Conservation (phyloP, 768 basidiomycete genomes). For the Lenzites betulinus region DNA sequence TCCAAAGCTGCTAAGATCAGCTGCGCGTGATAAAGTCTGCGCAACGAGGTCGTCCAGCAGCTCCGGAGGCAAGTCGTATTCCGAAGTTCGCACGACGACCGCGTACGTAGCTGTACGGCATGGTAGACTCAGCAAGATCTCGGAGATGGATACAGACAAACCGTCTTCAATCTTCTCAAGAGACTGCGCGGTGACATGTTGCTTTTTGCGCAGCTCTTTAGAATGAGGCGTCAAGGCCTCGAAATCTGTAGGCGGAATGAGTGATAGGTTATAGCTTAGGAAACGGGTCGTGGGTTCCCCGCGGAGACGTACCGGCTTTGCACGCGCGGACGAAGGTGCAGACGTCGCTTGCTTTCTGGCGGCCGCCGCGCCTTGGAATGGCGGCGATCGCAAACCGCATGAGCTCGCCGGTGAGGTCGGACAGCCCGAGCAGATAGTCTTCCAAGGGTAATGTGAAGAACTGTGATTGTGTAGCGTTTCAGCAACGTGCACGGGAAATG, state of each 20-base stretch:
- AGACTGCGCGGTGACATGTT: slow-evolving; percentile 81
- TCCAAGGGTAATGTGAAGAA: slow-evolving; percentile 74
- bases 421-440: slow-evolving; percentile 90
- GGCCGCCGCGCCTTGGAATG: slow-evolving; percentile 66
- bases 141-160: slow-evolving; percentile 35
- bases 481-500: background rate
- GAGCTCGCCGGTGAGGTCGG: slow-evolving; percentile 94
- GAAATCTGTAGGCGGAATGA: slow-evolving; percentile 53
- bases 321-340: slow-evolving; percentile 63
- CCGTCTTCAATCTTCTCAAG: slow-evolving; percentile 94
- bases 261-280: too few relatives aligned
- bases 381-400: slow-evolving; percentile 95
- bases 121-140: background rate
- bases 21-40: slow-evolving; percentile 26
- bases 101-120: slow-evolving; percentile 63
- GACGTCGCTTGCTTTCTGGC: slow-evolving; percentile 59
- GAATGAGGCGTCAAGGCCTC: slow-evolving; percentile 74
- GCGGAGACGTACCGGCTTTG: background rate
- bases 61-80: slow-evolving; percentile 69
- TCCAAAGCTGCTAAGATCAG: slow-evolving; percentile 7
- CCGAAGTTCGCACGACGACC: slow-evolving; percentile 68
- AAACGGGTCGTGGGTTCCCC: too few relatives aligned
- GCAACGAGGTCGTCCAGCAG: slow-evolving; percentile 70
- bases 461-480: slow-evolving; percentile 43
- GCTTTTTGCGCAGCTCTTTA: slow-evolving; percentile 82